A percentile compares a stretch with the other conserved stretches of the same genome.
phyloP scores from a whole-genome alignment of 768 basidiomycete species.

The Termitomyces sp. region DNA sequence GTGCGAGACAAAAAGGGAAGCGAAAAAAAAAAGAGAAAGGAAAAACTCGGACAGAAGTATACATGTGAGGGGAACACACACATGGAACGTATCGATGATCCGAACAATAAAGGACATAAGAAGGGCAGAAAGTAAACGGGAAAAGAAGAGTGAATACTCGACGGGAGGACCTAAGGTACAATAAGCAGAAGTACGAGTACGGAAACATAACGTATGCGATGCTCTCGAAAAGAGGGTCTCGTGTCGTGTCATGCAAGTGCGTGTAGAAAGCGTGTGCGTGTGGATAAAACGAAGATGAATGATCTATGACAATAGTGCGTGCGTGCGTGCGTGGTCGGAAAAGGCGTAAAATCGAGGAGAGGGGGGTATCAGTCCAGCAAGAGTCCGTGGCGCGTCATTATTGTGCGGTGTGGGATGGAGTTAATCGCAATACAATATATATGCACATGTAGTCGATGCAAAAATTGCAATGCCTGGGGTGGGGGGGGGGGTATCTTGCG shows the following conservation, averaged over 20 bases:
- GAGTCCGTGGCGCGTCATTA: slow-evolving; percentile 5
- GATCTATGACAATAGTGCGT: slow-evolving; percentile 3
- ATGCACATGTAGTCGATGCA: background rate
- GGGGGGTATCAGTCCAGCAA: slow-evolving; percentile 9
- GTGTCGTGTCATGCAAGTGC: slow-evolving; percentile 4
- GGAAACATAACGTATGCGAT: slow-evolving; percentile 10
- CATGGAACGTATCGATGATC: background rate
- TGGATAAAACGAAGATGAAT: slow-evolving; percentile 5
- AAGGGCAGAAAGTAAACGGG: slow-evolving; percentile 9
- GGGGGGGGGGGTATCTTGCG: background rate
- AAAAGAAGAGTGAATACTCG: slow-evolving; percentile 13
- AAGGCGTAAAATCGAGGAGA: background rate
- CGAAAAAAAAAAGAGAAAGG: background rate
- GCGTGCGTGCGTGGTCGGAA: background rate
- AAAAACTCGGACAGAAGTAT: background rate
- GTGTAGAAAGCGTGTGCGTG: slow-evolving; percentile 5
- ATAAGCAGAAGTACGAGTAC: slow-evolving; percentile 24
- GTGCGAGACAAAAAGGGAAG: background rate
- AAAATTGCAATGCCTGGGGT: too few relatives aligned
- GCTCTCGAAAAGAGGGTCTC: slow-evolving; percentile 15
- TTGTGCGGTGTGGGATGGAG: background rate
- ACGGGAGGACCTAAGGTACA: slow-evolving; percentile 23
- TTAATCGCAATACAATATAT: slow-evolving; percentile 11
- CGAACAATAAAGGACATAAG: slow-evolving; percentile 9
- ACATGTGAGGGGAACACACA: background rate